A percentile compares a stretch with the other conserved stretches of the same genome.
Evolutionary conservation across 2,329 filamentous ascomycete species (phyloP).

Genomic region (Niveomyces coronatus): DNA sequence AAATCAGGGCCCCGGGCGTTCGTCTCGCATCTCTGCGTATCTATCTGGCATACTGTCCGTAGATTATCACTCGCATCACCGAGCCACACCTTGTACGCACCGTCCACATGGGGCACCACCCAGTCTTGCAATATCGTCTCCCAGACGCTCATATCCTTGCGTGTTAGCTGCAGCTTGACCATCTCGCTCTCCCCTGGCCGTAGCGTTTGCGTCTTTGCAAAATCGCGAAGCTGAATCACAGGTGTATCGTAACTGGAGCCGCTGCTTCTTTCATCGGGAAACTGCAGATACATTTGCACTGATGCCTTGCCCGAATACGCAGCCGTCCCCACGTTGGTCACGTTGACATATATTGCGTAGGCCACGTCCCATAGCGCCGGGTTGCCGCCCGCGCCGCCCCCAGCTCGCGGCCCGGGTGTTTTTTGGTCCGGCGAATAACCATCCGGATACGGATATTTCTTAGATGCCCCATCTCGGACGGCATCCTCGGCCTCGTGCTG

Average conservation of each 20-base stretch:
- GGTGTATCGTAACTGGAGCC: slow-evolving; percentile 50
- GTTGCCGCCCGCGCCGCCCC: slow-evolving; percentile 61
- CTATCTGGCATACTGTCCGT: slow-evolving; percentile 19
- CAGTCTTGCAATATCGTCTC: slow-evolving; percentile 58
- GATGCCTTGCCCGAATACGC: slow-evolving; percentile 33
- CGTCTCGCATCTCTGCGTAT: slow-evolving; percentile 20
- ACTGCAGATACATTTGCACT: slow-evolving; percentile 36
- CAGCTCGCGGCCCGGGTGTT: slow-evolving; percentile 43
- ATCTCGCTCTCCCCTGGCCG: slow-evolving; percentile 39
- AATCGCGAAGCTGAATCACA: slow-evolving; percentile 56
- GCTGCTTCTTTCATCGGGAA: slow-evolving; percentile 27
- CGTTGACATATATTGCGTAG: slow-evolving; percentile 32
- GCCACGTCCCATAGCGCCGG: slow-evolving; percentile 49
- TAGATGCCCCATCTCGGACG: slow-evolving; percentile 22
- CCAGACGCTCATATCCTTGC: slow-evolving; percentile 67
- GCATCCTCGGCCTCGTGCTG: slow-evolving; percentile 29
- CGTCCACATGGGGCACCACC: slow-evolving; percentile 35
- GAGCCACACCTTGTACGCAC: slow-evolving; percentile 29
- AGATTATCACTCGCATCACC: slow-evolving; percentile 28
- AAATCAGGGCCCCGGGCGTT: slow-evolving; percentile 10
- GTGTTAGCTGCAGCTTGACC: slow-evolving; percentile 49
- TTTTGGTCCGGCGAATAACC: slow-evolving; percentile 49
- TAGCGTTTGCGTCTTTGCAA: slow-evolving; percentile 53
- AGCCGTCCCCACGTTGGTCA: slow-evolving; percentile 44
- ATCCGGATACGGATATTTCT: slow-evolving; percentile 50